Evolutionary conservation across 2,329 filamentous ascomycete genomes (phyloP).

Genomic region (Xylaria sp.): DNA sequence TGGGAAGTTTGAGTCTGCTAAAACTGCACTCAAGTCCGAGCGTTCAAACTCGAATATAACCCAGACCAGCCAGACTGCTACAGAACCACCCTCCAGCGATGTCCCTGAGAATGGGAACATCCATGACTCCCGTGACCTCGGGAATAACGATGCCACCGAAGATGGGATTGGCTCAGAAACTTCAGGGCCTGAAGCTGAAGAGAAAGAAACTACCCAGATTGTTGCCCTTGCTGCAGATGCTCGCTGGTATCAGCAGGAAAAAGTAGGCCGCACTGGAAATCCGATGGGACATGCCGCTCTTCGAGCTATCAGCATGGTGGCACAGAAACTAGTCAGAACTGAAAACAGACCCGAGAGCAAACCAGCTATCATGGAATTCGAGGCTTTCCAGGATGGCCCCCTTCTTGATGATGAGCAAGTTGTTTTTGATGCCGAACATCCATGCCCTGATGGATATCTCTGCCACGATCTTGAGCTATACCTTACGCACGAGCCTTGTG

Average conservation of each 20-base stretch:
- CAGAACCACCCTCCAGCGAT: conserved; percentile 18
- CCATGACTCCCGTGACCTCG: conserved; percentile 8
- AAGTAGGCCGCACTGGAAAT: conserved; percentile 68
- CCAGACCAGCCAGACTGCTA: conserved; percentile 32
- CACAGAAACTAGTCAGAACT: conserved; percentile 70
- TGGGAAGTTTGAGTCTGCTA: conserved; percentile 42
- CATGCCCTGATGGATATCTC: conserved; percentile 83
- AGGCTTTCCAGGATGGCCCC: conserved; percentile 75
- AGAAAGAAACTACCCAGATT: conserved; percentile 59
- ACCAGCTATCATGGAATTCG: conserved; percentile 62
- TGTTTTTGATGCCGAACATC: conserved; percentile 73
- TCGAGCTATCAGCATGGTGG: conserved; percentile 85
- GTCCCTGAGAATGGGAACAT: conserved; percentile 13
- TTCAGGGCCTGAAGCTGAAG: conserved; percentile 45
- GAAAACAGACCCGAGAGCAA: conserved; percentile 58
- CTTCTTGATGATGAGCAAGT: conserved; percentile 73
- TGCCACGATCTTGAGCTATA: conserved; percentile 95
- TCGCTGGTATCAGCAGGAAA: conserved; percentile 70
- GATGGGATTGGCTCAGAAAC: conserved; percentile 26
- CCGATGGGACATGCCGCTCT: conserved; percentile 82
- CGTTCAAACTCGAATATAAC: conserved; percentile 42
- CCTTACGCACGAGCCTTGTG: conserved; percentile 93
- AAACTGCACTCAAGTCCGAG: conserved; percentile 36
- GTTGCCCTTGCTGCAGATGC: conserved; percentile 82
- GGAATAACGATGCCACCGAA: conserved; percentile 30